Conservation (phyloP, 208 protist species). For the Wallacemonas collosoma region DNA sequence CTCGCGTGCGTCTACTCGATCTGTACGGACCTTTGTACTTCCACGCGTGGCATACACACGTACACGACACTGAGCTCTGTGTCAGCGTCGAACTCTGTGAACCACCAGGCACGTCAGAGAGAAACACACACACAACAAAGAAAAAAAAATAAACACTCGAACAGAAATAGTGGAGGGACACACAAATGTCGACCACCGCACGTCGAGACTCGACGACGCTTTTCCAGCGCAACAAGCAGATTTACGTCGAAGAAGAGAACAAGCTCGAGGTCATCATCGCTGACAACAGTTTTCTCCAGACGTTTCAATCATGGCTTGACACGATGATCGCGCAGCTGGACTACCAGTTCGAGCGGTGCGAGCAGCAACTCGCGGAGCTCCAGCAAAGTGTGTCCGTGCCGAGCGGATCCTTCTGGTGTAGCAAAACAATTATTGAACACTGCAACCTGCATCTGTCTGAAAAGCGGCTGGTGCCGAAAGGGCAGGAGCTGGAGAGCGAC, state of each 20-base stretch:
- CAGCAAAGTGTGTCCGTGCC: conserved; percentile 75
- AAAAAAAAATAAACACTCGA: background rate
- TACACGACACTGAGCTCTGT: background rate
- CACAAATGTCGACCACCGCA: conserved; percentile 40
- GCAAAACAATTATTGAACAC: conserved; percentile 88
- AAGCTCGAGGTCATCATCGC: conserved; percentile 69
- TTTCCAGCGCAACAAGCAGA: conserved; percentile 87
- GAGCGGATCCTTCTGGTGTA: conserved; percentile 79
- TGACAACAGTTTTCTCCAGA: conserved; percentile 60
- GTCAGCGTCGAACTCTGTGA: no score
- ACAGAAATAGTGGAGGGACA: background rate
- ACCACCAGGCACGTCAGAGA: background rate
- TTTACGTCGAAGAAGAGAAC: conserved; percentile 85
- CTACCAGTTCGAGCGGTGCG: conserved; percentile 81
- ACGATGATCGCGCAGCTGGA: conserved; percentile 80
- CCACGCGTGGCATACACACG: no score
- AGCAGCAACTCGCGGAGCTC: conserved; percentile 84
- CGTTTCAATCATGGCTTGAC: conserved; percentile 82
- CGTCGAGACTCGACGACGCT: conserved; percentile 29
- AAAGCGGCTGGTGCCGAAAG: conserved; percentile 47
- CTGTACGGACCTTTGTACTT: no score
- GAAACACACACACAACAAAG: background rate
- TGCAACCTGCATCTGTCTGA: conserved; percentile 88
- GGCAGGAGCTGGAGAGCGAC: conserved; percentile 25
- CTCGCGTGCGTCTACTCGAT: no score